Evolutionary conservation across 345 rosid species (phyloP), one percentile per base, ranked within the genome.

Genomic region (Heritiera fomes): DNA sequence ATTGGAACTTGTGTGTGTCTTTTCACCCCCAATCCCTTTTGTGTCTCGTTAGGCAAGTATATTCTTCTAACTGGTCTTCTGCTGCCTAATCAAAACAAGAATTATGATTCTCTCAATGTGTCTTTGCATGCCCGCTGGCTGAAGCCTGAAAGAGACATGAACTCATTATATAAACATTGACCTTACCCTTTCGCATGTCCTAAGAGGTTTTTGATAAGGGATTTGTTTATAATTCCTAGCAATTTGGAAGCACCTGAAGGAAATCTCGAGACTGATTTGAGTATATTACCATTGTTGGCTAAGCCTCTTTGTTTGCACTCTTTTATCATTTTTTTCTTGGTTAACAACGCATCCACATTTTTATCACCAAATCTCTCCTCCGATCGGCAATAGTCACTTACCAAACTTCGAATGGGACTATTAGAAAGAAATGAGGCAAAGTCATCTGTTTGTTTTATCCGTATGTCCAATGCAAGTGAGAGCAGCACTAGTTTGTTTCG

Each of bases 121-220:
- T 66, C 50, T 40, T 43, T 67, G 32, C 72, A 67, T 43, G 72
- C 34, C 72, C n/a, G 32, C 72, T 67, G 32, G 50, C 52, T 41
- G 52, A 67, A 32, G 32, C 15, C 52, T 18, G 52, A 67, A 32
- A 67, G 32, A 43, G 34, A 67, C 52, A 67, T 43, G 3, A 43
- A 71, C 46, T 71, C 28, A 52, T 71, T 30, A 49, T 71, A 30
- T 53, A 72, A 72, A 18, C 15, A 34, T 34, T 34, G 38, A 34
- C 18, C 46, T 17, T 53, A 56, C 63, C 76, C 63, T 72, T 72
- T 72, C 76, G 76, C 62, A 34, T 53, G 76, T 9, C 10, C n/a
- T 13, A 34, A 55, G 7, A 72, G 76, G 32, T 72, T 12, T 30
- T 34, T 3, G 0, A 7, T 63, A 55, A 2, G 9, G 60, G 23